A percentile compares a stretch with the other conserved stretches of the same genome.
These are phyloP conservation scores for Datura wrightii DNA, from an alignment of 257 asterid species.

Conservation along the genomic window DNA sequence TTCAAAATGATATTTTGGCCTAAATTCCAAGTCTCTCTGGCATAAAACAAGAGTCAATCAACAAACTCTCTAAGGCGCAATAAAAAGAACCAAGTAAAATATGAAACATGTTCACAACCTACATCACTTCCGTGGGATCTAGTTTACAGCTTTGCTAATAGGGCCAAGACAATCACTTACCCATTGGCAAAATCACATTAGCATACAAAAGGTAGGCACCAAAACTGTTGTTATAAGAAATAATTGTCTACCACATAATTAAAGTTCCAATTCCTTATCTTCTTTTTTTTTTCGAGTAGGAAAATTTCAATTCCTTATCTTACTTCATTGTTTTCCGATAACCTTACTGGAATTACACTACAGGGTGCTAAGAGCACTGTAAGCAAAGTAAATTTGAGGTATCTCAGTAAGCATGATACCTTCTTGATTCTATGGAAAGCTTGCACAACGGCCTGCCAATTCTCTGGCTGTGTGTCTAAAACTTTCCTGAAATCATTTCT, in stretches of 20 bases:
- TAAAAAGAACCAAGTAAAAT: not conserved
- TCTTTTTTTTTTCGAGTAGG: not conserved
- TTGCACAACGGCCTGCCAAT: slow-evolving; percentile 88
- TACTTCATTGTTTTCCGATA: not conserved
- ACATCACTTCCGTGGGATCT: not conserved
- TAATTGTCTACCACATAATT: not conserved
- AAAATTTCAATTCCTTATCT: not conserved
- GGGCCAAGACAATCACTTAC: not conserved
- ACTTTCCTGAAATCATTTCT: slow-evolving; percentile 70
- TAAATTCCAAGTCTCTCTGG: not conserved
- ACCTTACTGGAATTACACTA: slow-evolving; percentile 12
- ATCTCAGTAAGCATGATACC: slow-evolving; percentile 51
- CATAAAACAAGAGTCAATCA: not conserved
- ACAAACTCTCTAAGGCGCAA: not conserved
- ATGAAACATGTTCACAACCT: slow-evolving; percentile 10
- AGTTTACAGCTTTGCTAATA: slow-evolving; percentile 16
- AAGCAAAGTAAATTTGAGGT: not conserved
- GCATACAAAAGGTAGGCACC: not conserved
- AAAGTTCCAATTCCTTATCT: not conserved
- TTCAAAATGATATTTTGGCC: not conserved
- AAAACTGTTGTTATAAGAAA: not conserved
- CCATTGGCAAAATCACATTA: not conserved
- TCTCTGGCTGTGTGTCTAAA: slow-evolving; percentile 83
- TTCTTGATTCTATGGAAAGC: slow-evolving; percentile 92
- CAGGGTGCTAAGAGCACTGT: not conserved